These are phyloP conservation scores for Martiniozyma asiatica DNA, from an alignment of 1,139 yeast species.

Conservation along the genomic window DNA sequence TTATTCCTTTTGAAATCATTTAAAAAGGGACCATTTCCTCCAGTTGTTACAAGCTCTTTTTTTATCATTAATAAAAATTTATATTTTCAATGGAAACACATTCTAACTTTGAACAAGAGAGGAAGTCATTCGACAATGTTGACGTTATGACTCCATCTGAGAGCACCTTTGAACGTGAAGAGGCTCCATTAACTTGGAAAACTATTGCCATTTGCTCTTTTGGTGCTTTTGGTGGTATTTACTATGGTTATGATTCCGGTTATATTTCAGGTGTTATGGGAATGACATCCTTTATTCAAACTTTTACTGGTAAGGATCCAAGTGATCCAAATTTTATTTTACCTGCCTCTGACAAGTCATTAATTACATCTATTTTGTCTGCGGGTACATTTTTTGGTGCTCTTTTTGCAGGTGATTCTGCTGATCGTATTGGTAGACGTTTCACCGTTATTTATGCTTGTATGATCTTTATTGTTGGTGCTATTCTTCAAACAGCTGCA, in stretches of 20 bases:
- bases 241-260: conserved; percentile 71
- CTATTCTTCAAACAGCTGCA: conserved; percentile 44
- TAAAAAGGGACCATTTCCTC: too few relatives aligned
- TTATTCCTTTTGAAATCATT: too few relatives aligned
- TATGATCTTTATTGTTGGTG: conserved; percentile 47
- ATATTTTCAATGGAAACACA: too few relatives aligned
- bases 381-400: conserved; percentile 67
- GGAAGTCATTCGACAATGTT: too few relatives aligned
- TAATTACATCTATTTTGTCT: conserved; percentile 55
- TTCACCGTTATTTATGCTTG: conserved; percentile 42
- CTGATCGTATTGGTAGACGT: conserved; percentile 52
- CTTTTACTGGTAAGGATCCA: conserved; percentile 35
- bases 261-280: conserved; percentile 67
- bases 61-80: too few relatives aligned
- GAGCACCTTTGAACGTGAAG: too few relatives aligned
- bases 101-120: too few relatives aligned
- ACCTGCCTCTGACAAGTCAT: conserved; percentile 34
- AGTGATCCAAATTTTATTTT: conserved; percentile 21
- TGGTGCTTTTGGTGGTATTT: conserved; percentile 50
- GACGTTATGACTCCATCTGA: too few relatives aligned
- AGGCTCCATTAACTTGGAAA: conserved; percentile 21
- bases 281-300: conserved; percentile 45
- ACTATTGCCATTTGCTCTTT: conserved; percentile 18
- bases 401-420: conserved; percentile 38
- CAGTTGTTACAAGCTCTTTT: too few relatives aligned